Evolutionary conservation across 345 rosid genomes (phyloP).

Genomic region (Jatropha curcas): DNA sequence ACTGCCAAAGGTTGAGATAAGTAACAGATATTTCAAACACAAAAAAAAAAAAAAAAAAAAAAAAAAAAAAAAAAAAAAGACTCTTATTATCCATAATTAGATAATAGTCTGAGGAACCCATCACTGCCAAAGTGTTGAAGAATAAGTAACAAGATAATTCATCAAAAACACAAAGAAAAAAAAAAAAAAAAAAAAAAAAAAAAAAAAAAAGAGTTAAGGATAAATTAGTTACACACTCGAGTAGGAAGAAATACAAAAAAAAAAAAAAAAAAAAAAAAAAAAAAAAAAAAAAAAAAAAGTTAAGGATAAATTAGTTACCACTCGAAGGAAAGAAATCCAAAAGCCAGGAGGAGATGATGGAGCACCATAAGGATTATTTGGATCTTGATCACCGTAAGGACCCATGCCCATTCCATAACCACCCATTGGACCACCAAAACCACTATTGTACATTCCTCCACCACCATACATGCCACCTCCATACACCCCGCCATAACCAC

Average conservation of each 20-base stretch:
- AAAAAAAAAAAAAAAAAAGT: not conserved
- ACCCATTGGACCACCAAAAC: constrained; percentile 84
- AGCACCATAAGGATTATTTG: constrained; percentile 75
- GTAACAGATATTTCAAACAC: no score
- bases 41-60: not conserved
- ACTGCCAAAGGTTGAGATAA: not conserved
- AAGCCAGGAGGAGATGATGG: constrained; percentile 97
- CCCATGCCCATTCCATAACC: constrained; percentile 89
- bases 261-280: no score
- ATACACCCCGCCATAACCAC: constrained; percentile 82
- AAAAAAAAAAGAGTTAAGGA: no score
- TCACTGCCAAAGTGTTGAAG: no score
- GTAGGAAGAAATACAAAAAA: no score
- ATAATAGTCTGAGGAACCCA: no score
- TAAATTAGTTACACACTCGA: no score
- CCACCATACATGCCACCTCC: constrained; percentile 66
- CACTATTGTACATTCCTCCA: constrained; percentile 50
- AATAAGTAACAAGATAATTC: no score
- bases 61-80: not conserved
- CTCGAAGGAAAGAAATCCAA: constrained; percentile 92
- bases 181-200: no score
- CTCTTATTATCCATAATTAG: no score
- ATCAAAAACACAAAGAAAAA: no score
- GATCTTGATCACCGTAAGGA: constrained; percentile 89
- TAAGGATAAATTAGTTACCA: constrained; percentile 46